These are phyloP conservation scores for Fraxinus velutina DNA, from an alignment of 305 asterid genomes.

Conservation along the genomic window DNA sequence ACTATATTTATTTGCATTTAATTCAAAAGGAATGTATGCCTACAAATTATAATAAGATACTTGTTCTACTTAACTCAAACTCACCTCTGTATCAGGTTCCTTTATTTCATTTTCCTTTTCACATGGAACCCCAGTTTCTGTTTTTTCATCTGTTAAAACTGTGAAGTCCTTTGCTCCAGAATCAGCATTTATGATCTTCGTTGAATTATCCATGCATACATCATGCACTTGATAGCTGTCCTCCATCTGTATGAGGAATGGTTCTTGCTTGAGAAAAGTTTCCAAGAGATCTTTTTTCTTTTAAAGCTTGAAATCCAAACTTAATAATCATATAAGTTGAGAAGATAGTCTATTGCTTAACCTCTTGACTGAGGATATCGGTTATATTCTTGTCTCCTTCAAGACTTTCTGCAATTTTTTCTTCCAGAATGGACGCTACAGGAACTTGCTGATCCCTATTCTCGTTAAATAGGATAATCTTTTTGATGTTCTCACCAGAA, in stretches of 20 bases:
- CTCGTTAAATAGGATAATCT: background rate
- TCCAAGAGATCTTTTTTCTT: background rate
- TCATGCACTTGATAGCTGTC: constrained; percentile 7
- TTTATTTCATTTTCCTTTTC: constrained; percentile 2
- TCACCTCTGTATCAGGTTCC: constrained; percentile 23
- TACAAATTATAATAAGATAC: background rate
- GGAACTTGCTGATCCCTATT: background rate
- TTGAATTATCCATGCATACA: background rate
- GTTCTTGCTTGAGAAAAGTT: background rate
- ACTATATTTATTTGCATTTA: background rate
- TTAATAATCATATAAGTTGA: background rate
- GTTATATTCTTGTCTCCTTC: constrained; percentile 1
- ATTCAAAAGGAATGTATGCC: background rate
- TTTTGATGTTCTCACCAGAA: constrained; percentile 3
- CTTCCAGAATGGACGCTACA: background rate
- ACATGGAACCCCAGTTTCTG: background rate
- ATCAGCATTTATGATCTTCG: constrained; percentile 1
- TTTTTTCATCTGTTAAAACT: constrained; percentile 6
- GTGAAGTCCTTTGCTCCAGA: background rate
- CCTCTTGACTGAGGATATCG: constrained; percentile 17
- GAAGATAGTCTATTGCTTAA: background rate
- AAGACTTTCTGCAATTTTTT: background rate
- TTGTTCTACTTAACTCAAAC: background rate
- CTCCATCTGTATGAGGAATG: constrained; percentile 7
- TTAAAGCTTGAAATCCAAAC: background rate